A percentile compares a stretch with the other conserved stretches of the same genome.
Evolutionary conservation across 768 basidiomycete genomes (phyloP).

Genomic region (Termitomyces sp.): DNA sequence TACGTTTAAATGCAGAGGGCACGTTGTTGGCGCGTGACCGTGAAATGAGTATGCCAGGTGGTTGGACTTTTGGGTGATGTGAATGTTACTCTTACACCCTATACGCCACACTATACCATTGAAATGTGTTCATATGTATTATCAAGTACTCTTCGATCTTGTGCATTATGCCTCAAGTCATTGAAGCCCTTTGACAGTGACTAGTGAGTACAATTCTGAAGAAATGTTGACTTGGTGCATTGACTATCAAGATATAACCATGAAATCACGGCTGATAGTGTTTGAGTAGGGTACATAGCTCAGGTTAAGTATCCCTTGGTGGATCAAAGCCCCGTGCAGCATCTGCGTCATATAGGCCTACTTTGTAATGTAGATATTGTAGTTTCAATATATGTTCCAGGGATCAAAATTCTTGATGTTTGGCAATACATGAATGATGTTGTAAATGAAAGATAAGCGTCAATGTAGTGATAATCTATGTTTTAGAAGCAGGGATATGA

Average conservation of each 20-base stretch:
- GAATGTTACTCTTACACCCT: not conserved
- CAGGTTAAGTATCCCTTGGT: too few species aligned
- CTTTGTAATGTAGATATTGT: not conserved
- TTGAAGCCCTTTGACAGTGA: constrained; percentile 75
- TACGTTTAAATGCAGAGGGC: not conserved
- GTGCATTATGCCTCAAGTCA: too few species aligned
- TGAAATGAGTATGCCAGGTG: constrained; percentile 38
- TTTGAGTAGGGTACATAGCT: too few species aligned
- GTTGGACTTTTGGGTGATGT: constrained; percentile 27
- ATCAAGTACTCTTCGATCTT: too few species aligned
- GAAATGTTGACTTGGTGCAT: not conserved
- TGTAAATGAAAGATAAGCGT: constrained; percentile 11
- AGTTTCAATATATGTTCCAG: constrained; percentile 2
- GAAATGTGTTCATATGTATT: not conserved
- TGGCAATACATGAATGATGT: constrained; percentile 15
- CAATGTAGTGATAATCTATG: constrained; percentile 34
- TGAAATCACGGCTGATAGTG: too few species aligned
- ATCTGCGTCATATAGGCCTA: not conserved
- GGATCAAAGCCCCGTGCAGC: too few species aligned
- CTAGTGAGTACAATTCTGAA: constrained; percentile 46
- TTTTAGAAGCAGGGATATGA: constrained; percentile 81
- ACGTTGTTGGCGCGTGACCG: constrained; percentile 9
- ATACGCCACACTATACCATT: not conserved
- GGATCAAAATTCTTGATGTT: constrained; percentile 12
- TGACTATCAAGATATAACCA: not conserved